Evolutionary conservation across 352 stramenopile species (phyloP).

Genomic region (Pythium rishiriense): DNA sequence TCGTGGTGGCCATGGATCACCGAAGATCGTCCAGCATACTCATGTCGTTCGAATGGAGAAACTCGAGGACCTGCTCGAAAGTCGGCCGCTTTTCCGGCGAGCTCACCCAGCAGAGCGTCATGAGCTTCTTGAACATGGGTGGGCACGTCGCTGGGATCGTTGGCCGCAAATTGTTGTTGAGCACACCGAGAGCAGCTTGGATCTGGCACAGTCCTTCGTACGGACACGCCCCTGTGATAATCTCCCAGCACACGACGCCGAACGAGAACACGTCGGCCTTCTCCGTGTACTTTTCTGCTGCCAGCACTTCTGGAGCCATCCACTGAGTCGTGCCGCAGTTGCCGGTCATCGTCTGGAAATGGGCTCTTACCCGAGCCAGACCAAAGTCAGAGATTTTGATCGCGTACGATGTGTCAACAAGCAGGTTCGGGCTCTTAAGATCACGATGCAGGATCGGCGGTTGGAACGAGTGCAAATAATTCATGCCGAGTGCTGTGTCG

Average conservation of each 20-base stretch:
- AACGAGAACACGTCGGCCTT: conserved; percentile 89
- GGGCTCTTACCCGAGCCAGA: conserved; percentile 71
- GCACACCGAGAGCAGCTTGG: conserved; percentile 80
- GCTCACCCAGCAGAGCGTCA: conserved; percentile 83
- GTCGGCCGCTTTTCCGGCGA: conserved; percentile 74
- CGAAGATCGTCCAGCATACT: conserved; percentile 28
- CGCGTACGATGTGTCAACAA: conserved; percentile 74
- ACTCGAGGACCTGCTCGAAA: conserved; percentile 80
- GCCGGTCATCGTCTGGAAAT: conserved; percentile 89
- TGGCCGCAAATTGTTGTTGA: conserved; percentile 88
- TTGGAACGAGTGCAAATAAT: conserved; percentile 87
- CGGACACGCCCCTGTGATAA: conserved; percentile 87
- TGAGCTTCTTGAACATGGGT: conserved; percentile 81
- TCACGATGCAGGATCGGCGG: conserved; percentile 86
- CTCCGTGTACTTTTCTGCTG: conserved; percentile 85
- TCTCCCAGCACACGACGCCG: conserved; percentile 87
- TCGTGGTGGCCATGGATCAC: conserved; percentile 19
- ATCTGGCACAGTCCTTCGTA: conserved; percentile 92
- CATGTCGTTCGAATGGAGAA: conserved; percentile 47
- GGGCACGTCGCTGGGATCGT: conserved; percentile 77
- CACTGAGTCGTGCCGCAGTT: conserved; percentile 87
- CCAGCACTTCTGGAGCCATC: conserved; percentile 85
- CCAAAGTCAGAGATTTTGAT: conserved; percentile 92
- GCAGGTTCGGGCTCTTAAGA: conserved; percentile 84
- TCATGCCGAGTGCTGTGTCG: conserved; percentile 85